These are phyloP conservation scores for Talaromyces ruber DNA, from an alignment of 495 filamentous ascomycete species.

Conservation along the genomic window DNA sequence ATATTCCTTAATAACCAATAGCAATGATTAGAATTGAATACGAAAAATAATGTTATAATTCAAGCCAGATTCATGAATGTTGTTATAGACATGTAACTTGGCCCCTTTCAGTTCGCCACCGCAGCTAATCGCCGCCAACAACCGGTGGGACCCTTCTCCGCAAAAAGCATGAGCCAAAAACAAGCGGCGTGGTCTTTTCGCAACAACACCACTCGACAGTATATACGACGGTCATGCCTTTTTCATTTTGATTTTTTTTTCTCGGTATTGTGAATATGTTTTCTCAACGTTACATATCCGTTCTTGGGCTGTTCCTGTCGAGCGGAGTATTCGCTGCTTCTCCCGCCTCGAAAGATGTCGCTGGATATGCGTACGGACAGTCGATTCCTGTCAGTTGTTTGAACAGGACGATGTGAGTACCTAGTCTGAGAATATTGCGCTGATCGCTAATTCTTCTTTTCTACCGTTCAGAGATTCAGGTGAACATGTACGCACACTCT, in stretches of 20 bases:
- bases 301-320: not conserved
- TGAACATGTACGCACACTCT: slow-evolving; percentile 46
- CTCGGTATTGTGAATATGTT: not conserved
- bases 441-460: not conserved
- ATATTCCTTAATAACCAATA: not conserved
- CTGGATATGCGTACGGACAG: slow-evolving; percentile 37
- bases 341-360: not conserved
- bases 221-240: not conserved
- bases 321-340: not conserved
- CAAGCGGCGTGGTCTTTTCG: not conserved
- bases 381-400: slow-evolving; percentile 58
- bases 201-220: not conserved
- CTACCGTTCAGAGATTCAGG: slow-evolving; percentile 40
- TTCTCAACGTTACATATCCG: not conserved
- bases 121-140: not conserved
- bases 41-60: not conserved
- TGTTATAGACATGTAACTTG: not conserved
- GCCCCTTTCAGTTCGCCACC: not conserved
- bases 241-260: not conserved
- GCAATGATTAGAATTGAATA: slow-evolving; percentile 1
- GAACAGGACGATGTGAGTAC: slow-evolving; percentile 56
- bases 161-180: not conserved
- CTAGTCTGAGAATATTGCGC: not conserved
- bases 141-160: not conserved
- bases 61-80: not conserved